phyloP scores from a whole-genome alignment of 345 rosid species.

The Isatis tinctoria region DNA sequence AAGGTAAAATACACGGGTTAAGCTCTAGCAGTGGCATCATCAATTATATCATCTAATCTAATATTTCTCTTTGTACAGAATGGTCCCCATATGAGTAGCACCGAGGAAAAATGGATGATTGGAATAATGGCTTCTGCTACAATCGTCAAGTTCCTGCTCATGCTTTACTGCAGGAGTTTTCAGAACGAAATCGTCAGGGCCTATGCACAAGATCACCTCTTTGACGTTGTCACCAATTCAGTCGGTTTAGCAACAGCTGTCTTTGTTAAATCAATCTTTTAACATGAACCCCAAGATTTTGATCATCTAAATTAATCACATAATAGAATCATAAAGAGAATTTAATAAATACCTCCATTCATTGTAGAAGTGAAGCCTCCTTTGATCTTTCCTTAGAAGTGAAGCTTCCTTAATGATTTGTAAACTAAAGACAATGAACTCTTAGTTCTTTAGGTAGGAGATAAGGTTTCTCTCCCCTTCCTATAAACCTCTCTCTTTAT shows the following conservation, averaged over 20 bases:
- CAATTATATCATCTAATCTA: neutral
- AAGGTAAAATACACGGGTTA: slow-evolving; percentile 25
- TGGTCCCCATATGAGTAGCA: slow-evolving; percentile 28
- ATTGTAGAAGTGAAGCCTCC: too few species aligned
- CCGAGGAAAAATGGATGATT: slow-evolving; percentile 49
- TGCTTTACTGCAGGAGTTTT: slow-evolving; percentile 51
- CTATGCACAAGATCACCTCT: slow-evolving; percentile 55
- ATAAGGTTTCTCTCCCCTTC: too few species aligned
- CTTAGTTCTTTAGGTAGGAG: too few species aligned
- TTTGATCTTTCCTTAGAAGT: too few species aligned
- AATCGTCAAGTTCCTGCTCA: slow-evolving; percentile 42
- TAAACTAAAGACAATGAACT: too few species aligned
- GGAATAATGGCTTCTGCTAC: slow-evolving; percentile 49
- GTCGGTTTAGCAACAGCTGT: slow-evolving; percentile 52
- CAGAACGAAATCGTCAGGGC: slow-evolving; percentile 46
- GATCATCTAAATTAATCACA: too few species aligned
- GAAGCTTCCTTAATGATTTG: too few species aligned
- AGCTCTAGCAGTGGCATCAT: neutral
- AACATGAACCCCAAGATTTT: too few species aligned
- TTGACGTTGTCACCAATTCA: slow-evolving; percentile 54
- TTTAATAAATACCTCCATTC: too few species aligned
- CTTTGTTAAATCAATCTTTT: too few species aligned
- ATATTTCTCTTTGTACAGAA: slow-evolving; percentile 23
- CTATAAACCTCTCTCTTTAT: too few species aligned
- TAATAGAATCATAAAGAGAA: too few species aligned